phyloP scores from a whole-genome alignment of 2,329 filamentous ascomycete genomes.

The Alternaria triticina region DNA sequence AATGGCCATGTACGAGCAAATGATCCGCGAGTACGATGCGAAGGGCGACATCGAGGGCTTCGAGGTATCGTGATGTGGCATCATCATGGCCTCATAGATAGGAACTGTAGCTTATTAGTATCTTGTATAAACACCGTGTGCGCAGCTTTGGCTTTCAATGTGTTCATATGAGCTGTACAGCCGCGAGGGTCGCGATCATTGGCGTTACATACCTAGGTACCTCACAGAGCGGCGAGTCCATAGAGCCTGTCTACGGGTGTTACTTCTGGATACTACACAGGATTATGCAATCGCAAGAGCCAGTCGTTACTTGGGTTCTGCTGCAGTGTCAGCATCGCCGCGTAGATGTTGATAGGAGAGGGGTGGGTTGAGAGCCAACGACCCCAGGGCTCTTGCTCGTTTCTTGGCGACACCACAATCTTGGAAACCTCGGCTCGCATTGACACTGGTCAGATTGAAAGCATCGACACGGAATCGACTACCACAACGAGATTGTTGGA shows the following conservation, averaged over 20 bases:
- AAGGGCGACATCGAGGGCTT: slow-evolving; percentile 13
- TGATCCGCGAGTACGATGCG: slow-evolving; percentile 10
- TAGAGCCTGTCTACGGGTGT: too few species aligned
- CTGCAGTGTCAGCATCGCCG: background rate
- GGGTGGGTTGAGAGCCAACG: background rate
- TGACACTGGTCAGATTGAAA: too few species aligned
- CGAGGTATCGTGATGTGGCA: background rate
- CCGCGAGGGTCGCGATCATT: background rate
- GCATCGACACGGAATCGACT: background rate
- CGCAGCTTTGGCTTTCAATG: background rate
- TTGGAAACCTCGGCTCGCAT: background rate
- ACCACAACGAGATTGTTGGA: background rate
- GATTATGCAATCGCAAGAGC: background rate
- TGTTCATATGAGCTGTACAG: background rate
- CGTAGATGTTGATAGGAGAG: background rate
- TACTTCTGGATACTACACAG: background rate
- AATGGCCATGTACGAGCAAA: slow-evolving; percentile 9
- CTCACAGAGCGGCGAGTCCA: background rate
- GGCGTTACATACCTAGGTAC: background rate
- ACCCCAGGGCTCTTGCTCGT: background rate
- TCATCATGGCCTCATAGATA: background rate
- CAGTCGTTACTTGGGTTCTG: background rate
- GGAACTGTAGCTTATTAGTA: background rate
- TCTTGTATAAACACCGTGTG: background rate
- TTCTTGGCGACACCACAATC: too few species aligned